A percentile compares a stretch with the other conserved stretches of the same genome.
Evolutionary conservation across 768 basidiomycete species (phyloP).

Genomic region (Boletus subparvulus): DNA sequence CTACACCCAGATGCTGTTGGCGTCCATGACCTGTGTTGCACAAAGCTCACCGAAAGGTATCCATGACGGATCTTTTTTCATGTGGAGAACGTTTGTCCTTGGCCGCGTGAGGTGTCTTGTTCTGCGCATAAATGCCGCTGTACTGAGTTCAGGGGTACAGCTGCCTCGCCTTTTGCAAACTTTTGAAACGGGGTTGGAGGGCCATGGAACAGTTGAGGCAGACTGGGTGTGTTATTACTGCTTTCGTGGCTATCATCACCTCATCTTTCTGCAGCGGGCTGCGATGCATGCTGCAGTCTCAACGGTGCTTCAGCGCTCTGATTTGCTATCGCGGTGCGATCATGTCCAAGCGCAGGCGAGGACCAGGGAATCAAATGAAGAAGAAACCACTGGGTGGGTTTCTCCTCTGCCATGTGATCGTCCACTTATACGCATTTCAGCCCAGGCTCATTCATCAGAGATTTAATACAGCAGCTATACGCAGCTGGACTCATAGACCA

Average conservation of each 20-base stretch:
- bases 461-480: conserved; percentile 51
- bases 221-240: conserved; percentile 54
- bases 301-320: conserved; percentile 47
- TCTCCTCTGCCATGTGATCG: neutral
- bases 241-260: neutral
- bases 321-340: conserved; percentile 58
- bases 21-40: conserved; percentile 61
- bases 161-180: conserved; percentile 56
- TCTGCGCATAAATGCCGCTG: neutral
- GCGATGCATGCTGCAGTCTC: conserved; percentile 53
- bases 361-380: conserved; percentile 18
- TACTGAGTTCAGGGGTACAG: conserved; percentile 35
- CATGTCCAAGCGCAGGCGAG: conserved; percentile 38
- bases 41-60: conserved; percentile 42
- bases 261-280: conserved; percentile 31
- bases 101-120: conserved; percentile 54
- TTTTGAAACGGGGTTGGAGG: conserved; percentile 56
- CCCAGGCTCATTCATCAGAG: conserved; percentile 24
- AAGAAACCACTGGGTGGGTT: conserved; percentile 24
- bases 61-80: conserved; percentile 32
- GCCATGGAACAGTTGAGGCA: conserved; percentile 43
- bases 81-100: conserved; percentile 74
- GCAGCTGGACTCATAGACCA: conserved; percentile 55
- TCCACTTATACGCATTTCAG: conserved; percentile 21
- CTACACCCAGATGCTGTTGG: conserved; percentile 64